Percentiles rank a stretch among this genome's conserved stretches.
These are phyloP conservation scores for Colletotrichum lentis DNA, from an alignment of 2,329 filamentous ascomycete species.

Conservation along the genomic window DNA sequence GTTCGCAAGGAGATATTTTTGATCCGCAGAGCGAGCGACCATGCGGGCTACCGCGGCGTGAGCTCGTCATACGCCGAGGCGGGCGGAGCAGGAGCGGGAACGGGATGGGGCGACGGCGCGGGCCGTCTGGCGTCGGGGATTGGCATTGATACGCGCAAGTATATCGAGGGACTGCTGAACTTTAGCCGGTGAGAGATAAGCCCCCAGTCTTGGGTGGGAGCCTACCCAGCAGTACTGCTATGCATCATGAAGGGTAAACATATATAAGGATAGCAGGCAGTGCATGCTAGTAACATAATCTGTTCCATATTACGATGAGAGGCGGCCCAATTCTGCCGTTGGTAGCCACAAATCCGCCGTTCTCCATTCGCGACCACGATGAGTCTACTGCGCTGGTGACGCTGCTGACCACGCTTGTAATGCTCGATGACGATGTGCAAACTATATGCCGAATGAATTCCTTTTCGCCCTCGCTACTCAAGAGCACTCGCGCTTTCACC, in stretches of 20 bases:
- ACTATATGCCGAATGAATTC: too few relatives aligned
- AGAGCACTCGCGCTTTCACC: neutral
- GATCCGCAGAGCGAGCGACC: slow-evolving; percentile 67
- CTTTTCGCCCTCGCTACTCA: neutral
- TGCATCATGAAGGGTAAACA: neutral
- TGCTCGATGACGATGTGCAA: neutral
- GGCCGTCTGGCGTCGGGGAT: slow-evolving; percentile 74
- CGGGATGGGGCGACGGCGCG: slow-evolving; percentile 63
- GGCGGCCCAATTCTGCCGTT: neutral
- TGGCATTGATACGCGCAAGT: slow-evolving; percentile 77
- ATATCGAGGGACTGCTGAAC: slow-evolving; percentile 76
- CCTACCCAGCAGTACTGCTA: neutral
- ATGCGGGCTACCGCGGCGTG: slow-evolving; percentile 51
- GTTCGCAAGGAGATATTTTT: slow-evolving; percentile 68
- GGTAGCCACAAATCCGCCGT: neutral
- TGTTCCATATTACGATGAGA: neutral
- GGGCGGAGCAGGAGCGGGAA: slow-evolving; percentile 48
- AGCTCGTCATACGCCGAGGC: slow-evolving; percentile 49
- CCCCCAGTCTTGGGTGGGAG: too few relatives aligned
- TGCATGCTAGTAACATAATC: neutral
- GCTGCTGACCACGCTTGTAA: neutral
- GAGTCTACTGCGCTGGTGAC: neutral
- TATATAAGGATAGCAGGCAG: neutral
- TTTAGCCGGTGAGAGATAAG: slow-evolving; percentile 55
- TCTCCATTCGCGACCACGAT: neutral